phyloP scores from a whole-genome alignment of 148 eudicot species.

The Vaccinium vitisidaea region DNA sequence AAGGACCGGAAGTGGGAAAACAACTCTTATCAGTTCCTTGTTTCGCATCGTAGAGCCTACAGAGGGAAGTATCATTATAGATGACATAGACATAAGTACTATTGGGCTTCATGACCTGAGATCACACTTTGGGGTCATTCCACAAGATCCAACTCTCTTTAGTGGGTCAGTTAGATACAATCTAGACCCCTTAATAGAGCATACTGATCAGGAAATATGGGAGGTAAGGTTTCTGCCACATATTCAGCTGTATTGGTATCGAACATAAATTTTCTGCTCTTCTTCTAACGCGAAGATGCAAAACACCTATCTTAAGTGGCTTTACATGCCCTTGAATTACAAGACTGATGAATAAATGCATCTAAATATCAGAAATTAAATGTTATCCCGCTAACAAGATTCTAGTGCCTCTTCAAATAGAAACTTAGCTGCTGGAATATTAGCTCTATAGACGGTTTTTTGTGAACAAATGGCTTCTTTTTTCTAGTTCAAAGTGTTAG shows the following conservation, averaged over 20 bases:
- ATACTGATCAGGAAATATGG: slow-evolving; percentile 20
- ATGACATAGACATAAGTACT: neutral
- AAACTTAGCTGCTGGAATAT: neutral
- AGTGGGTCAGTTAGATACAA: slow-evolving; percentile 18
- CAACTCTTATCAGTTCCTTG: slow-evolving; percentile 16
- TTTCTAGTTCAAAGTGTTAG: neutral
- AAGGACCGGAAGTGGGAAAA: slow-evolving; percentile 15
- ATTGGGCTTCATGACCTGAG: slow-evolving; percentile 23
- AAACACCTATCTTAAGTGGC: neutral
- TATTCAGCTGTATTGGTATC: neutral
- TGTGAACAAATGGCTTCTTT: neutral
- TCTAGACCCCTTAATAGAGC: slow-evolving; percentile 16
- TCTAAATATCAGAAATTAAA: neutral
- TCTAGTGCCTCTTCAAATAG: neutral
- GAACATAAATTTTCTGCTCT: neutral
- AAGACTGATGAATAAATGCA: neutral
- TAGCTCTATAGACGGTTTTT: too few relatives aligned
- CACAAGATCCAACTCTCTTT: slow-evolving; percentile 21
- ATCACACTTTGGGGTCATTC: slow-evolving; percentile 18
- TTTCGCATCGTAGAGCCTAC: slow-evolving; percentile 21
- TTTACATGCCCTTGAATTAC: neutral
- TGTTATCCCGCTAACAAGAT: neutral
- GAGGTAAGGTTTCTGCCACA: slow-evolving; percentile 11
- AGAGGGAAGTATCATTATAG: slow-evolving; percentile 8
- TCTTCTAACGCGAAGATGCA: neutral